Conservation (phyloP, 2,329 filamentous ascomycete species). For the Neospermospora avenae region DNA sequence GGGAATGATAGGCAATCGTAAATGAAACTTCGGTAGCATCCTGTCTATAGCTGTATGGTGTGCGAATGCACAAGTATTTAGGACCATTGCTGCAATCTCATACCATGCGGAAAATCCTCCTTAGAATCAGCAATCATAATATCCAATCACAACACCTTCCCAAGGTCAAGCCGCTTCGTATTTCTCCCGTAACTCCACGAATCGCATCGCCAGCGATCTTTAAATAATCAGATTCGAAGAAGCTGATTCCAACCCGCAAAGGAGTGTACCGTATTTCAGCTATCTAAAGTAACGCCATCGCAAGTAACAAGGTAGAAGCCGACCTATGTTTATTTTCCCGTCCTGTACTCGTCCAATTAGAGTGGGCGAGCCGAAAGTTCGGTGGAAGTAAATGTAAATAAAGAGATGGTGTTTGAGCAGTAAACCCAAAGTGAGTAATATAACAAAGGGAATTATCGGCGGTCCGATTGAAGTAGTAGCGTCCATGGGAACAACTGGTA, state of each 20-base stretch:
- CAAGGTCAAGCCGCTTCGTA: background rate
- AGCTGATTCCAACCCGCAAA: background rate
- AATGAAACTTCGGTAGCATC: too few species aligned
- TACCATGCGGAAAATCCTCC: background rate
- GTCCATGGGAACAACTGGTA: background rate
- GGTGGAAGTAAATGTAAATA: background rate
- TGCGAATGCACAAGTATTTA: too few species aligned
- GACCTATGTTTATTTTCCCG: background rate
- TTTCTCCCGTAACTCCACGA: background rate
- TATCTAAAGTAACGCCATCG: conserved; percentile 12
- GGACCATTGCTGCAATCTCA: too few species aligned
- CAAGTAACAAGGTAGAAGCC: conserved; percentile 6
- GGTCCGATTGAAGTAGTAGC: background rate
- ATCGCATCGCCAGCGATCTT: background rate
- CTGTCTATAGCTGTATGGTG: too few species aligned
- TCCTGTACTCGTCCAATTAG: background rate
- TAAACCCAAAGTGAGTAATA: background rate
- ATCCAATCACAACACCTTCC: background rate
- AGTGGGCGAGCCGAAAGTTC: background rate
- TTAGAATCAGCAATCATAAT: background rate
- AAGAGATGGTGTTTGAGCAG: background rate
- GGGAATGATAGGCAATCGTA: too few species aligned
- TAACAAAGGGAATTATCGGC: background rate
- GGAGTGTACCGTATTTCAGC: background rate
- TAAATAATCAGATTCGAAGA: background rate